Conservation (phyloP, 1,284 basidiomycete species). For the Irpex rosettiformis region DNA sequence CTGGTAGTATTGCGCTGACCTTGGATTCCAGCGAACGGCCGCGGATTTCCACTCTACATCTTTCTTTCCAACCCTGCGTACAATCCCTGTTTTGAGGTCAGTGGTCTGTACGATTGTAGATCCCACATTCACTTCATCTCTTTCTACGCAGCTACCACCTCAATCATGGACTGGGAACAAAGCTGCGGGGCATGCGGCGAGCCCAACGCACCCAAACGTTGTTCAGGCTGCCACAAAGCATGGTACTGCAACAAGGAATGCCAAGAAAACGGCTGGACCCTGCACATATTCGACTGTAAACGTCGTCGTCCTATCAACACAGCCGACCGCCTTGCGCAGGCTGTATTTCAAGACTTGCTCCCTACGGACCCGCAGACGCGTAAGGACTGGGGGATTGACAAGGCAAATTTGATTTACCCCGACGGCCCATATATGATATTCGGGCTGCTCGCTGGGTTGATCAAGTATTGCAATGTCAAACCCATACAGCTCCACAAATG, state of each 20-base stretch:
- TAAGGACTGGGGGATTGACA: slow-evolving; percentile 34
- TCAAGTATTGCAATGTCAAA: slow-evolving; percentile 20
- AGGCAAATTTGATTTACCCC: slow-evolving; percentile 11
- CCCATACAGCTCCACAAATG: slow-evolving; percentile 31
- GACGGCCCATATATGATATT: slow-evolving; percentile 23
- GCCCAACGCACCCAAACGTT: not conserved
- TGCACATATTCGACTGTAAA: not conserved
- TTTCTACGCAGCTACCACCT: too few species aligned
- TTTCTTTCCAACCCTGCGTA: too few species aligned
- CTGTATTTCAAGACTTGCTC: not conserved
- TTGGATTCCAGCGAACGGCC: too few species aligned
- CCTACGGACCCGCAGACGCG: not conserved
- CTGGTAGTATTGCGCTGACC: too few species aligned
- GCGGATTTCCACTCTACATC: too few species aligned
- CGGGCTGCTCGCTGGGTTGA: slow-evolving; percentile 31
- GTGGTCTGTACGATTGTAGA: too few species aligned
- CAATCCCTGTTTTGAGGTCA: too few species aligned
- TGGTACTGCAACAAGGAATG: not conserved
- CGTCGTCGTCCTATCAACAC: not conserved
- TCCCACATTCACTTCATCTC: too few species aligned
- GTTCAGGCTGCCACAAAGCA: not conserved
- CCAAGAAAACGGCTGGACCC: not conserved
- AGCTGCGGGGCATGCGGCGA: not conserved
- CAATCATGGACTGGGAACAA: too few species aligned
- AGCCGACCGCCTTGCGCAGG: not conserved